Evolutionary conservation across 805 yeast species (phyloP).

Genomic region (Pichia thaimueangensis): DNA sequence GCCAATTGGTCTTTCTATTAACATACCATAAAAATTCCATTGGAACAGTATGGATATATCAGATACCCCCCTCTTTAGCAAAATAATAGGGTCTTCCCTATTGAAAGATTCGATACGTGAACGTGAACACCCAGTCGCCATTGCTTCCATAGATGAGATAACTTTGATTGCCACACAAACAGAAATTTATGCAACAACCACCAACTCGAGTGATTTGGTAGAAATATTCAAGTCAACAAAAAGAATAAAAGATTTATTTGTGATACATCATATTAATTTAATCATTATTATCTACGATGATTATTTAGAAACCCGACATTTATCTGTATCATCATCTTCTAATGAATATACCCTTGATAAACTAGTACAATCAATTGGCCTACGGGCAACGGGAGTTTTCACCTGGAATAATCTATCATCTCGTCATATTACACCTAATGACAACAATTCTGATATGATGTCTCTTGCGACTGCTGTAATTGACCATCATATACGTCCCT

Average conservation of each 20-base stretch:
- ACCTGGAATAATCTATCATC: conserved; percentile 8
- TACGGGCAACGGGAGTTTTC: background rate
- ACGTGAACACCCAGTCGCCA: background rate
- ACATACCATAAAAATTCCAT: too few species aligned
- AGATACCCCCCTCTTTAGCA: background rate
- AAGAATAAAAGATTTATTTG: background rate
- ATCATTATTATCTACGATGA: conserved; percentile 5
- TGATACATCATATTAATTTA: conserved; percentile 3
- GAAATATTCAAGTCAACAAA: background rate
- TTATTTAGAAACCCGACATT: conserved; percentile 5
- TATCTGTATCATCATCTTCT: too few species aligned
- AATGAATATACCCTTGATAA: too few species aligned
- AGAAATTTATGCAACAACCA: background rate
- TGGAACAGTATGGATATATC: too few species aligned
- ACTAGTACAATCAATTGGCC: background rate
- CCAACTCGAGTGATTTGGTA: background rate
- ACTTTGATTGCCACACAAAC: conserved; percentile 4
- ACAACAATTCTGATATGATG: conserved; percentile 24
- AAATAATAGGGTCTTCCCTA: background rate
- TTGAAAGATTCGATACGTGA: background rate
- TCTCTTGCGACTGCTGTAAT: conserved; percentile 26
- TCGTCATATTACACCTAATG: background rate
- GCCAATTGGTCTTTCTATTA: too few species aligned
- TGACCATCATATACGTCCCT: background rate
- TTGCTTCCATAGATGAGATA: background rate